A percentile compares a stretch with the other conserved stretches of the same genome.
These are phyloP conservation scores for Bipolaris bicolor DNA, from an alignment of 2,329 filamentous ascomycete genomes.

Conservation along the genomic window DNA sequence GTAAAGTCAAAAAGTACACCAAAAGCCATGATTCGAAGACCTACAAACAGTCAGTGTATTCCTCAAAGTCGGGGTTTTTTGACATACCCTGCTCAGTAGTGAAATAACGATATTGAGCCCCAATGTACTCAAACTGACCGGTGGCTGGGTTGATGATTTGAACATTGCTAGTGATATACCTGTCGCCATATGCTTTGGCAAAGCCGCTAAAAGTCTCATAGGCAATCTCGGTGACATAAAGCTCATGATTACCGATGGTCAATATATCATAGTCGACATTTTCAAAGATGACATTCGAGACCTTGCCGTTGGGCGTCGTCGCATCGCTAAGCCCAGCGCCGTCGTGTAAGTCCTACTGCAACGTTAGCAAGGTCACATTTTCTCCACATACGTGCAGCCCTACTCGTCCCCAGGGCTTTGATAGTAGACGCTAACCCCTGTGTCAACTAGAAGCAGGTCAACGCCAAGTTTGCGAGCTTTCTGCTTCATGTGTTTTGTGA, in stretches of 20 bases:
- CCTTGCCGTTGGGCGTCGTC: slow-evolving; percentile 62
- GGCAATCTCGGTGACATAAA: slow-evolving; percentile 67
- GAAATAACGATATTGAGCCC: slow-evolving; percentile 58
- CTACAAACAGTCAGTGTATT: slow-evolving; percentile 20
- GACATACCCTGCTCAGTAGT: slow-evolving; percentile 53
- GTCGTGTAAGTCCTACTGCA: slow-evolving; percentile 65
- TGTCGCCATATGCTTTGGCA: slow-evolving; percentile 62
- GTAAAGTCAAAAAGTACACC: slow-evolving; percentile 58
- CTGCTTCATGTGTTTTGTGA: slow-evolving; percentile 65
- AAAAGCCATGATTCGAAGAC: slow-evolving; percentile 60
- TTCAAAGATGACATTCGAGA: slow-evolving; percentile 61
- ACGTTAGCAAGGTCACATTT: slow-evolving; percentile 1
- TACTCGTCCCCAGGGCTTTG: slow-evolving; percentile 1
- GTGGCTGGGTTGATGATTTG: slow-evolving; percentile 55
- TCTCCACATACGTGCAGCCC: background rate
- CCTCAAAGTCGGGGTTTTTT: background rate
- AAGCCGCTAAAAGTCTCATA: slow-evolving; percentile 68
- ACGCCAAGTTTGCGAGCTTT: slow-evolving; percentile 63
- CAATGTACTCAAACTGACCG: slow-evolving; percentile 54
- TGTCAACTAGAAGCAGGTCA: slow-evolving; percentile 66
- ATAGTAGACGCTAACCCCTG: slow-evolving; percentile 50
- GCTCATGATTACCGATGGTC: slow-evolving; percentile 68
- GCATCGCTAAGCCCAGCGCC: slow-evolving; percentile 68
- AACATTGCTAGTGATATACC: slow-evolving; percentile 61
- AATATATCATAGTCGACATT: slow-evolving; percentile 61